A percentile compares a stretch with the other conserved stretches of the same genome.
These are phyloP conservation scores for Candida fluviatilis DNA, from an alignment of 805 yeast species.

Conservation along the genomic window DNA sequence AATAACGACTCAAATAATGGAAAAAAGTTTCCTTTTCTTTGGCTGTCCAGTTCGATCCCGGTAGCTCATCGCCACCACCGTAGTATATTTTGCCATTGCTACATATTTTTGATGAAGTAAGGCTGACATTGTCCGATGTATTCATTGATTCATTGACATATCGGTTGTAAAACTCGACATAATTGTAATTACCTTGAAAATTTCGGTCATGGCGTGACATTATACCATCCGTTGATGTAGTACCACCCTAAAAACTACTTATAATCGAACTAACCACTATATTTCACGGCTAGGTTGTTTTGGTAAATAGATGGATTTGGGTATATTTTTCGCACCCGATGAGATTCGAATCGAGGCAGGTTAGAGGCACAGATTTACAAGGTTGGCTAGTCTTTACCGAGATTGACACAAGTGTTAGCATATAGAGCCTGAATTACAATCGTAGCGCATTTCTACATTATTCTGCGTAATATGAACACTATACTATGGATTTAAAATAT, in stretches of 20 bases:
- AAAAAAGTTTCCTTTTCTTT: slow-evolving; percentile 52
- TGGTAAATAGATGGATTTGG: too few relatives aligned
- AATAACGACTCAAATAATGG: slow-evolving; percentile 42
- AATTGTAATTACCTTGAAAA: slow-evolving; percentile 26
- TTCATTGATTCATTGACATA: slow-evolving; percentile 20
- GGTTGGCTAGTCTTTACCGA: too few relatives aligned
- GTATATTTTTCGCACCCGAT: background rate
- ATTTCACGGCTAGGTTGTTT: too few relatives aligned
- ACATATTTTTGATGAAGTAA: slow-evolving; percentile 11
- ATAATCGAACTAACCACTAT: too few relatives aligned
- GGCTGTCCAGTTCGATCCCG: slow-evolving; percentile 43
- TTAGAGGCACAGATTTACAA: too few relatives aligned
- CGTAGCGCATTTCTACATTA: too few relatives aligned
- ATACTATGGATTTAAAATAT: too few relatives aligned
- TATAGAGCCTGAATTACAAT: too few relatives aligned
- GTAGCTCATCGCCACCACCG: slow-evolving; percentile 5
- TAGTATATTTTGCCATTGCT: slow-evolving; percentile 13
- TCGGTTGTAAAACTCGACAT: slow-evolving; percentile 24
- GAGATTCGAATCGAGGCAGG: background rate
- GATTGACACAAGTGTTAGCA: too few relatives aligned
- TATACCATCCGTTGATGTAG: background rate
- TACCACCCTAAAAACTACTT: too few relatives aligned
- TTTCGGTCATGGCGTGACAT: slow-evolving; percentile 6
- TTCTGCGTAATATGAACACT: too few relatives aligned
- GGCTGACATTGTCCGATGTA: background rate